These are phyloP conservation scores for Saussurea involucrata DNA, from an alignment of 129 eudicot species.

Conservation along the genomic window DNA sequence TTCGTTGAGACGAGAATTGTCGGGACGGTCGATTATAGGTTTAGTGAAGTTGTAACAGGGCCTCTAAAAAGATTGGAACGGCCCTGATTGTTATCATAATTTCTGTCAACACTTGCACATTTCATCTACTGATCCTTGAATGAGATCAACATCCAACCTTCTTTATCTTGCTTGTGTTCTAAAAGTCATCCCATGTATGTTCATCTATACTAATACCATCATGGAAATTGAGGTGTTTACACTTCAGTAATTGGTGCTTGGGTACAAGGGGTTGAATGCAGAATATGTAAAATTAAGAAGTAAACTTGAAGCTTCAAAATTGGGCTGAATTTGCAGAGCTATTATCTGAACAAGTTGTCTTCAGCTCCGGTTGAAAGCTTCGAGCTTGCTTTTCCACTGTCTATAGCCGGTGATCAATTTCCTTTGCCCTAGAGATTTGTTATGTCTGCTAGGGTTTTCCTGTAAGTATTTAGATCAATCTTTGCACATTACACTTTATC, in stretches of 20 bases:
- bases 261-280: not conserved
- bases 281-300: not conserved
- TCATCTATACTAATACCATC: not conserved
- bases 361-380: constrained; percentile 12
- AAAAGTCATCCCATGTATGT: not conserved
- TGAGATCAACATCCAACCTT: not conserved
- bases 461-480: constrained; percentile 12
- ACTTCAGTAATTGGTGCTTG: no score
- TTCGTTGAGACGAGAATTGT: no score
- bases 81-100: no score
- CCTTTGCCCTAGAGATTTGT: constrained; percentile 5
- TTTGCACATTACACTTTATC: not conserved
- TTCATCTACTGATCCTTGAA: constrained; percentile 1
- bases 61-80: no score
- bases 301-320: not conserved
- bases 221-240: not conserved
- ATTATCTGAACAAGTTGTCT: not conserved
- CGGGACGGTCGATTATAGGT: no score
- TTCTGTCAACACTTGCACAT: not conserved
- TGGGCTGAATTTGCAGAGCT: not conserved
- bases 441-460: constrained; percentile 29
- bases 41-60: no score
- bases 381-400: not conserved
- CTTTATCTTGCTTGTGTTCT: not conserved
- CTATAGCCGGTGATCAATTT: not conserved